Conservation (phyloP, 106 monocot species). For the Allium fistulosum region DNA sequence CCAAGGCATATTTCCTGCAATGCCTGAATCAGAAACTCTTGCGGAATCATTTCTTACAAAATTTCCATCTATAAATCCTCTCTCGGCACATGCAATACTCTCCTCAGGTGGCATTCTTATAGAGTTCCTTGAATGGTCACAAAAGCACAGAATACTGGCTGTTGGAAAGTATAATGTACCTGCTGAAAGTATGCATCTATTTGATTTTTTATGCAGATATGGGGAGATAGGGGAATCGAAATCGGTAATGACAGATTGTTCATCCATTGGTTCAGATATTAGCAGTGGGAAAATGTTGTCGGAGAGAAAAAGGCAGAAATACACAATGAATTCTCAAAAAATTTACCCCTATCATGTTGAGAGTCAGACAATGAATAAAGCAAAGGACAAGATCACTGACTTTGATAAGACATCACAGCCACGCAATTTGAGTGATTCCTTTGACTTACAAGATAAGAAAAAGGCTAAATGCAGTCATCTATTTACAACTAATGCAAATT, state of each 20-base stretch:
- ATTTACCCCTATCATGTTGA: conserved; percentile 18
- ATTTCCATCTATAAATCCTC: conserved; percentile 85
- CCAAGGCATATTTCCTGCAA: conserved; percentile 47
- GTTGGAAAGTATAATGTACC: conserved; percentile 58
- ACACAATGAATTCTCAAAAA: conserved; percentile 2
- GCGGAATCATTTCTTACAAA: conserved; percentile 79
- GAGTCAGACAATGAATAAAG: conserved; percentile 9
- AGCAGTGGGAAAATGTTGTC: conserved; percentile 41
- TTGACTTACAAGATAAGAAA: conserved; percentile 8
- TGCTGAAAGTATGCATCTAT: conserved; percentile 58
- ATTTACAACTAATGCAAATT: conserved; percentile 2
- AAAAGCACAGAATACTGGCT: conserved; percentile 71
- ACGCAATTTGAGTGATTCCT: conserved; percentile 12
- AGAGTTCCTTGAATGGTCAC: conserved; percentile 79
- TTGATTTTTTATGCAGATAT: conserved; percentile 70
- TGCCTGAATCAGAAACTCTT: conserved; percentile 76
- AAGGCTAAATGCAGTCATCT: conserved; percentile 5
- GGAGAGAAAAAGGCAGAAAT: conserved; percentile 40
- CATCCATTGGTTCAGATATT: conserved; percentile 71
- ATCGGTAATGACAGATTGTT: conserved; percentile 91
- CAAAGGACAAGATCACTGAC: conserved; percentile 4
- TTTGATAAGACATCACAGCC: conserved; percentile 13
- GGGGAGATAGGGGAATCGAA: conserved; percentile 87
- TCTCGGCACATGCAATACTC: conserved; percentile 85
- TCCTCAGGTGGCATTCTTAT: conserved; percentile 58